Percentiles rank a stretch among this genome's conserved stretches.
These are phyloP conservation scores for Phytopythium litorale DNA, from an alignment of 352 stramenopile species.

Conservation along the genomic window DNA sequence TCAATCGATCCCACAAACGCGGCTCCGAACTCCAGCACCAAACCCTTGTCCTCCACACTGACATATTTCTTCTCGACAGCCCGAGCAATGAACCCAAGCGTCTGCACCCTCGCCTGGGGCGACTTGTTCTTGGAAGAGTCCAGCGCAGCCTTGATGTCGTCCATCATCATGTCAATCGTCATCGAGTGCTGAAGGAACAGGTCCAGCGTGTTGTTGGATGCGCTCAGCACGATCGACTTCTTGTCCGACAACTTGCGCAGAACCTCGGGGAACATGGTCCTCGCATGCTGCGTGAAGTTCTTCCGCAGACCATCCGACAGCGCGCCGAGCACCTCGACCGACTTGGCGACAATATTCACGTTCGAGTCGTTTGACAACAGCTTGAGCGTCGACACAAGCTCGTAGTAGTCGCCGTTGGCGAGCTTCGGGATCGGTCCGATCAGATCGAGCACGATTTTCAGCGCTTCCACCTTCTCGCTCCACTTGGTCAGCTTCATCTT, in stretches of 20 bases:
- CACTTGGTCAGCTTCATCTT: conserved; percentile 78
- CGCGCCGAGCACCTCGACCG: conserved; percentile 78
- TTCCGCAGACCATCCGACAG: conserved; percentile 77
- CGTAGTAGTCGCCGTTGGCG: conserved; percentile 83
- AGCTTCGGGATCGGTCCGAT: conserved; percentile 84
- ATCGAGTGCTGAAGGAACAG: conserved; percentile 77
- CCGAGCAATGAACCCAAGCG: conserved; percentile 60
- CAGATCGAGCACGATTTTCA: conserved; percentile 83
- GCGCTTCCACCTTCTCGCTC: conserved; percentile 82
- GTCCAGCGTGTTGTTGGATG: conserved; percentile 82
- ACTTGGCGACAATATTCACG: conserved; percentile 85
- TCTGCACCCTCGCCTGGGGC: conserved; percentile 72
- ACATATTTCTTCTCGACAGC: conserved; percentile 69
- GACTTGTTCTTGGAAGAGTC: conserved; percentile 83
- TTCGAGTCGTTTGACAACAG: conserved; percentile 79
- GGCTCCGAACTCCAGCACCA: conserved; percentile 61
- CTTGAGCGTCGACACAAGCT: conserved; percentile 83
- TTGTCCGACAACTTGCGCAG: conserved; percentile 87
- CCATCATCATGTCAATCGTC: conserved; percentile 87
- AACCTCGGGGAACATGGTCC: conserved; percentile 72
- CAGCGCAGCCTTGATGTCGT: conserved; percentile 69
- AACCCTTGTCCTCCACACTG: conserved; percentile 49
- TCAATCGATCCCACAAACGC: conserved; percentile 66
- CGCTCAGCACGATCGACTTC: conserved; percentile 77
- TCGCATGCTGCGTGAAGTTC: conserved; percentile 74